These are phyloP conservation scores for Clathrus columnatus DNA, from an alignment of 768 basidiomycete species.

Conservation along the genomic window DNA sequence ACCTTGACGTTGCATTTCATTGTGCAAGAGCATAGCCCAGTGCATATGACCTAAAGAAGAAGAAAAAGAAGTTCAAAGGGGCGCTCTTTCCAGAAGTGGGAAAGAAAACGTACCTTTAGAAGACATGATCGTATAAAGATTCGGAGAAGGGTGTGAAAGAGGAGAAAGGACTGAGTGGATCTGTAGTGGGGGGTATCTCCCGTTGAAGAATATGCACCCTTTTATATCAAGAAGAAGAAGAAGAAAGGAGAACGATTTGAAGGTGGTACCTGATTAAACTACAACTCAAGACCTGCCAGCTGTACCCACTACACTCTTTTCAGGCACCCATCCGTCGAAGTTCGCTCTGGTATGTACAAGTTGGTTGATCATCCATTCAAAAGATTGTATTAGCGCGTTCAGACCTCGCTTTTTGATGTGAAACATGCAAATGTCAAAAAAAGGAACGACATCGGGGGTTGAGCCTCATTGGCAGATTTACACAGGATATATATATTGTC, in stretches of 20 bases:
- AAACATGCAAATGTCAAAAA: too few species aligned
- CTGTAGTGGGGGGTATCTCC: too few species aligned
- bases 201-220: not conserved
- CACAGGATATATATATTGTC: too few species aligned
- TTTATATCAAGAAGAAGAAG: too few species aligned
- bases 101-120: not conserved
- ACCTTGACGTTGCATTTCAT: constrained; percentile 9
- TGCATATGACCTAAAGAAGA: constrained; percentile 1
- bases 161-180: too few species aligned
- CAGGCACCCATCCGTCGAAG: not conserved
- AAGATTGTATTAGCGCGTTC: not conserved
- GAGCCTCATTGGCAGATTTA: too few species aligned
- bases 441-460: too few species aligned
- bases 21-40: constrained; percentile 10
- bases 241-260: too few species aligned
- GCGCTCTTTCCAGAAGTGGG: not conserved
- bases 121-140: not conserved
- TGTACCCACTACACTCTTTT: not conserved
- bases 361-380: not conserved
- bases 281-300: not conserved
- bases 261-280: not conserved
- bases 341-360: not conserved
- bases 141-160: too few species aligned
- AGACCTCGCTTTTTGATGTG: too few species aligned
- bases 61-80: not conserved